Evolutionary conservation across 2,329 filamentous ascomycete species (phyloP), one percentile per base, ranked within the genome.

Genomic region (Exophiala sp.): DNA sequence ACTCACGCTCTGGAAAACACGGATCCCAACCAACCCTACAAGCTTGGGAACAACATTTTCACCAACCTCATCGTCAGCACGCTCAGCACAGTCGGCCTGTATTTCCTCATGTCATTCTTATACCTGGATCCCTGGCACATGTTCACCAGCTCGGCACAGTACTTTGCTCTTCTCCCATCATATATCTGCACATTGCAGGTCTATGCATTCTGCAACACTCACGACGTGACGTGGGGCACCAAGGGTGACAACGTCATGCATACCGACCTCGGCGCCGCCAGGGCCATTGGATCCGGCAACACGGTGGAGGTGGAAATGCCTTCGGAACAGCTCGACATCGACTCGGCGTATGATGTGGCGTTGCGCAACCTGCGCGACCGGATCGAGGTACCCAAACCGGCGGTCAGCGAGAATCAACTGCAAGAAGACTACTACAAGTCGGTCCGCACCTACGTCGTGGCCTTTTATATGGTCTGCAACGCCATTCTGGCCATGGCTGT

Each of bases 61-160:
- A 93, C 90, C 52, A 97, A 97, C 69, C 78, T 98, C 55, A 87
- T 97, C 63, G 82, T 98, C 43, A 93, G 86, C 5, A 84, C 86
- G n/a, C 74, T 85, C 2, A 94, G 88, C 1, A 98, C 93, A 0
- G 72, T 96, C 34, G 93, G 94, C 1, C 76, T 98, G 32, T 98
- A 97, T 76, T 93, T 98, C 73, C 69, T 95, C 70, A 95, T 95
- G 83, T 93, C 86, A 19, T 88, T 98, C 72, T 72, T 98, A 53
- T 98, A 98, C 70, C 80, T 98, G 40, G 94, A 98, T 61, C 93
- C 93, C 0, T 98, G 93, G 93, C 93, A 98, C 74, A 93, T 98
- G 86, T 86, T 98, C 71, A 98, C 93, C 10, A 91, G 85, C 0
- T 83, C 87, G 0, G 80, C 77, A 0, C 90, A 96, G 67, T 98